Percentiles rank a stretch among this genome's conserved stretches.
Evolutionary conservation across 1,284 basidiomycete species (phyloP).

Genomic region (Taiwanofungus camphoratus): DNA sequence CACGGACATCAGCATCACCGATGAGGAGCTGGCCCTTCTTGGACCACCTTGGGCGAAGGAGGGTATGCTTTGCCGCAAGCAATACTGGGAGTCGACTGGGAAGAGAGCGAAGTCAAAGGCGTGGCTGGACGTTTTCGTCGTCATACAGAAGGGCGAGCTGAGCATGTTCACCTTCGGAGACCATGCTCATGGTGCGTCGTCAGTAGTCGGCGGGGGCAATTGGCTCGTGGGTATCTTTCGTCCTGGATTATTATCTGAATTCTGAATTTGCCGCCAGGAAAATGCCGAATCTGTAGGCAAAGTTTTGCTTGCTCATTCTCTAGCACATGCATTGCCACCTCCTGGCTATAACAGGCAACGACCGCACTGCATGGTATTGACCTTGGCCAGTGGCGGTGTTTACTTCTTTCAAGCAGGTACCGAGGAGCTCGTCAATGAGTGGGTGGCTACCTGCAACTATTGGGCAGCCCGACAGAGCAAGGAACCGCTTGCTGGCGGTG

Average conservation of each 20-base stretch:
- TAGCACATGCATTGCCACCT: slow-evolving; percentile 83
- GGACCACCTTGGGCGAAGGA: slow-evolving; percentile 99
- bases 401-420: slow-evolving; percentile 98
- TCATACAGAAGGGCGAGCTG: slow-evolving; percentile 89
- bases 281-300: slow-evolving; percentile 83
- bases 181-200: slow-evolving; percentile 46
- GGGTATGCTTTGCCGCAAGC: slow-evolving; percentile 89
- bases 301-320: slow-evolving; percentile 80
- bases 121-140: slow-evolving; percentile 94
- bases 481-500: slow-evolving; percentile 90
- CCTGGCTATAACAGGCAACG: slow-evolving; percentile 89
- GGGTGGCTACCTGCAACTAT: slow-evolving; percentile 98
- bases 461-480: slow-evolving; percentile 94
- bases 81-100: slow-evolving; percentile 84
- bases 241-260: no score
- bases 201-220: slow-evolving; percentile 88
- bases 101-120: slow-evolving; percentile 81
- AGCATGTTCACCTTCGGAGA: slow-evolving; percentile 94
- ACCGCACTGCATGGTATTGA: slow-evolving; percentile 94
- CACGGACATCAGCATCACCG: slow-evolving; percentile 77
- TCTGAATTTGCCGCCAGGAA: slow-evolving; percentile 40
- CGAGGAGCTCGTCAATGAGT: slow-evolving; percentile 94
- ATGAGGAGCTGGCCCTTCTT: slow-evolving; percentile 91
- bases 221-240: slow-evolving; percentile 73
- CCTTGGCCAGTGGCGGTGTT: slow-evolving; percentile 80